Base-by-base conservation (phyloP, 768 basidiomycete genomes). In the Lactifluus echinatus region DNA sequence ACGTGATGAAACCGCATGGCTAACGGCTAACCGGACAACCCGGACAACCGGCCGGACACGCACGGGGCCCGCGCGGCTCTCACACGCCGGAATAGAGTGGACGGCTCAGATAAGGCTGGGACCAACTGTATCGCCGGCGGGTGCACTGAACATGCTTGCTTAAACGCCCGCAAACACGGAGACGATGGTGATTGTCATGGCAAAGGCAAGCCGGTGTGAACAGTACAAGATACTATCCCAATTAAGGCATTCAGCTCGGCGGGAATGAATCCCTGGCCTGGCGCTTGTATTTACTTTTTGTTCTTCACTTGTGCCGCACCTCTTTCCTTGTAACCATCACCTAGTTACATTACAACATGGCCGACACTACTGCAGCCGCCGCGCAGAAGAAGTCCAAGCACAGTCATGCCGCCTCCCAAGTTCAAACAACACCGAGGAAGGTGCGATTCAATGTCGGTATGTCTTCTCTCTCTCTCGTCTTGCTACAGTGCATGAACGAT, bases 361-460 rank as follows among this genome's bases (percentile, higher is more conserved):
- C 64, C 50, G 64, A 66, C 17, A 57, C 61, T 0, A 10, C 31
- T 5, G 31, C 68, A 31, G 59, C 63, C 17, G 40, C 52, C 26
- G 45, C 68, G 28, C 68, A 69, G 55, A 55, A 61, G 40, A 73
- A 72, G 50, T 67, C 76, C n/a, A 79, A 79, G 69, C 76, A 79
- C 21, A 57, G 69, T n/a, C 74, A 78, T 62, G 71, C 73, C 1
- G 63, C 75, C 21, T 73, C 78, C 3, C 77, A 77, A 58, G 72
- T 74, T 17, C 71, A 72, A 29, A 65, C 79, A 42, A 80, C 86
- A 14, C 87, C 89, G 21, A 79, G 89, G 66, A 91, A 90, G 76
- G 89, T 91, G 48, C 82, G 89, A 60, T 91, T 91, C 76, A 91
- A 91, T 74, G 89, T 91, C 65, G 89, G 89, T 82, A 51, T 44